Conservation (phyloP, 2,329 filamentous ascomycete genomes). For the Allantophomopsis cytisporea region DNA sequence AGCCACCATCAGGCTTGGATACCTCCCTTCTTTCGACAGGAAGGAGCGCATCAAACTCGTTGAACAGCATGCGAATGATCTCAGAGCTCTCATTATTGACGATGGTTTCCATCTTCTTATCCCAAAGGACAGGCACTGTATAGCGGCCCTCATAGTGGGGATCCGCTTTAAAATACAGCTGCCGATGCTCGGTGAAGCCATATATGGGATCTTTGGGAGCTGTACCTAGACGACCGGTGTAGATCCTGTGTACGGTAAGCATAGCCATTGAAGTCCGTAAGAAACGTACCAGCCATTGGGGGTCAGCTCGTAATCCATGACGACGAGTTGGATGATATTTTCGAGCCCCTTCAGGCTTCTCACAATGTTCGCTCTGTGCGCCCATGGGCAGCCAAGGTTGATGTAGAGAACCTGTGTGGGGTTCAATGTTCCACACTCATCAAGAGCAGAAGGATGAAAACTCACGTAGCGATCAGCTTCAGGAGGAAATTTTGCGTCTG, state of each 20-base stretch:
- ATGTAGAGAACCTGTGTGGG: too few relatives aligned
- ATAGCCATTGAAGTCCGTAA: not conserved
- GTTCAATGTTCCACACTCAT: too few relatives aligned
- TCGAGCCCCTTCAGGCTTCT: slow-evolving; percentile 82
- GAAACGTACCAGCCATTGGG: not conserved
- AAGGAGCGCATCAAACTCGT: slow-evolving; percentile 59
- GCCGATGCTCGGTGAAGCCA: slow-evolving; percentile 43
- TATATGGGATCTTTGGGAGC: too few relatives aligned
- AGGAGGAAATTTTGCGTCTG: too few relatives aligned
- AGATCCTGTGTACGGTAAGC: too few relatives aligned
- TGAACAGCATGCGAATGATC: slow-evolving; percentile 70
- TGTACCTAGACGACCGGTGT: slow-evolving; percentile 32
- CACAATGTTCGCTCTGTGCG: slow-evolving; percentile 72
- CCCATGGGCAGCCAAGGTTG: too few relatives aligned
- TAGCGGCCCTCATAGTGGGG: slow-evolving; percentile 50
- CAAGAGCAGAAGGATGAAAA: too few relatives aligned
- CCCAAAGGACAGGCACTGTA: slow-evolving; percentile 53
- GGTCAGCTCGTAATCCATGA: slow-evolving; percentile 32
- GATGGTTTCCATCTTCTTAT: slow-evolving; percentile 47
- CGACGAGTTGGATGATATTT: slow-evolving; percentile 46
- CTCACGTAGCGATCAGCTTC: too few relatives aligned
- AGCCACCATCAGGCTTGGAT: too few relatives aligned
- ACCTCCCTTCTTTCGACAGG: slow-evolving; percentile 40
- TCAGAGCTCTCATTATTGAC: slow-evolving; percentile 71
- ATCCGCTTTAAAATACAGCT: slow-evolving; percentile 51